A percentile compares a stretch with the other conserved stretches of the same genome.
Evolutionary conservation across 2,329 filamentous ascomycete genomes (phyloP).

Genomic region (Pseudopyrenochaeta lycopersici): DNA sequence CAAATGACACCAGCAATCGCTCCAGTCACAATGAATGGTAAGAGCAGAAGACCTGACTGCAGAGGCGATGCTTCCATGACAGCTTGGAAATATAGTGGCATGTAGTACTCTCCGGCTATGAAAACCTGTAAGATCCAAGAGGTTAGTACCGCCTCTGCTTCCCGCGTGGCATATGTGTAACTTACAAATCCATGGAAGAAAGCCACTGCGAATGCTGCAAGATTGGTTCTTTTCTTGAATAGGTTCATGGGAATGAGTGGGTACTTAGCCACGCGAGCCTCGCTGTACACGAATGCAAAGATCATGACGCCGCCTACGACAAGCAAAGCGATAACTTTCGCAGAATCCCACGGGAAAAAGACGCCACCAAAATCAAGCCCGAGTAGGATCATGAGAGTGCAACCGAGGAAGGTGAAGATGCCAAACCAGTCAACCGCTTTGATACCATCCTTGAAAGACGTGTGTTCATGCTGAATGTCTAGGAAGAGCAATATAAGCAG

Average conservation of each 20-base stretch:
- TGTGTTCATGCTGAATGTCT: constrained; percentile 65
- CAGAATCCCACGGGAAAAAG: constrained; percentile 62
- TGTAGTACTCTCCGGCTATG: constrained; percentile 71
- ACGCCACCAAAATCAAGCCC: constrained; percentile 65
- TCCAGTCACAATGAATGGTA: constrained; percentile 64
- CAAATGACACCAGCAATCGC: constrained; percentile 56
- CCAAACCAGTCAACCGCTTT: constrained; percentile 65
- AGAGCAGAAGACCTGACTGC: constrained; percentile 67
- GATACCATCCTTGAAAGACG: constrained; percentile 58
- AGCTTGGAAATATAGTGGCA: constrained; percentile 78
- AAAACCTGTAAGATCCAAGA: constrained; percentile 28
- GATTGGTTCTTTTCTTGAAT: constrained; percentile 65
- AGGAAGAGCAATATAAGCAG: constrained; percentile 61
- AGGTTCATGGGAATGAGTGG: constrained; percentile 74
- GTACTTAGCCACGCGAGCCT: constrained; percentile 69
- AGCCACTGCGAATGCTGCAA: constrained; percentile 63
- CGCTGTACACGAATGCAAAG: constrained; percentile 66
- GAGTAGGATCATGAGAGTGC: constrained; percentile 62
- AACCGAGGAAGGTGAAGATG: constrained; percentile 60
- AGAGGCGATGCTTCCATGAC: constrained; percentile 69
- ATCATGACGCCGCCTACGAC: constrained; percentile 61
- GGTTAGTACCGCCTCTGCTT: not conserved
- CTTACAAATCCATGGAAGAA: constrained; percentile 60
- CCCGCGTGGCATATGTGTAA: not conserved
- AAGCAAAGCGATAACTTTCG: constrained; percentile 65